A percentile compares a stretch with the other conserved stretches of the same genome.
Evolutionary conservation across 805 yeast species (phyloP).

Genomic region (Myxozyma neglecta): DNA sequence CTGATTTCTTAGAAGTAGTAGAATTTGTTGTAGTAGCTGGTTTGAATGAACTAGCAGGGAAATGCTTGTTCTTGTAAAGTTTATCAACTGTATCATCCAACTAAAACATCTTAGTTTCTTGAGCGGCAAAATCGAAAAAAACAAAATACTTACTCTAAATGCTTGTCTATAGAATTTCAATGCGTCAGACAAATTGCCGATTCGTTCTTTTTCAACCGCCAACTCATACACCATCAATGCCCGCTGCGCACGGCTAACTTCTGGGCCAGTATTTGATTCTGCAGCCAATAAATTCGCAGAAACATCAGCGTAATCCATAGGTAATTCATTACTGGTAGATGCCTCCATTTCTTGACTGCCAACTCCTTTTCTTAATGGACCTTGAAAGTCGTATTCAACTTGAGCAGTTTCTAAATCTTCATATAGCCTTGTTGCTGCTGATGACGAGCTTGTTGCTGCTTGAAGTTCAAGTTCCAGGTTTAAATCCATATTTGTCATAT

Average conservation of each 20-base stretch:
- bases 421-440: not conserved
- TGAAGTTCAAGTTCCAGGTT: conserved; percentile 24
- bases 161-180: conserved; percentile 71
- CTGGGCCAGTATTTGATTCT: conserved; percentile 15
- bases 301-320: not conserved
- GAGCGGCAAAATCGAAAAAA: not conserved
- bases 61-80: conserved; percentile 54
- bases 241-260: conserved; percentile 19
- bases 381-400: not conserved
- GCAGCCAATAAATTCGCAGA: conserved; percentile 11
- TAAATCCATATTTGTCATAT: conserved; percentile 13
- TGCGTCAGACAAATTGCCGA: conserved; percentile 82
- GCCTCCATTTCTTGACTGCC: not conserved
- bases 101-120: not conserved
- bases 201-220: conserved; percentile 69
- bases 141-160: conserved; percentile 46
- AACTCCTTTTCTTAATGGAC: not conserved
- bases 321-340: not conserved
- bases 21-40: conserved; percentile 21
- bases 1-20: conserved; percentile 20
- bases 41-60: conserved; percentile 28
- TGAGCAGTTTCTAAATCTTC: not conserved
- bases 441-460: conserved; percentile 17
- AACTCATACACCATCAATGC: conserved; percentile 68
- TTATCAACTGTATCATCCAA: conserved; percentile 59